Base-by-base conservation (phyloP, 2,329 filamentous ascomycete genomes). In the Biscogniauxia sp. region DNA sequence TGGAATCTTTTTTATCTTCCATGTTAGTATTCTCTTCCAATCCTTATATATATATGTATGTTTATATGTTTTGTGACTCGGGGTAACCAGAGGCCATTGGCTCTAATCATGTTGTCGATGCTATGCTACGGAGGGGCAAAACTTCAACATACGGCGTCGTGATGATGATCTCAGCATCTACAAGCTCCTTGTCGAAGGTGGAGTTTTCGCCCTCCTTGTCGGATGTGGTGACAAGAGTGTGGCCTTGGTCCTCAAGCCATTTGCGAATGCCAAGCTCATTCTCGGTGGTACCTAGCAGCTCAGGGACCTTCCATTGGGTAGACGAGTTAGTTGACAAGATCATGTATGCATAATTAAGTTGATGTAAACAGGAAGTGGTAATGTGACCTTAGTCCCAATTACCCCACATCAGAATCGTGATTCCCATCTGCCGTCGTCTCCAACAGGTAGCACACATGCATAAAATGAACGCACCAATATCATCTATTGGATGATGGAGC, bases 161-260 rank as follows among this genome's bases (percentile, higher is more conserved):
- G 80, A 99, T 98, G 85, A 99, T 98, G 79, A 99, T 84, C 80
- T 99, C 95, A 64, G 95, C 93, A 75, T 98, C 95, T 64, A 95
- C 93, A 58, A 99, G 87, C 82, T 99, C 92, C 82, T 93, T 86
- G 80, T 98, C 95, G 66, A 99, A 98, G 69, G 85, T 90, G 63
- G 94, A 98, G 84, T 90, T 86, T 81, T 92, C 90, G 68, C 92
- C 90, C 72, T 99, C 95, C 84, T 99, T 99, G 84, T 97, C 92
- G 53, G 93, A 97, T 67, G 95, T 99, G 72, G 95, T 99, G 70
- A 99, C 86, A 64, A 99, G 87, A 66, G 92, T 96, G 87, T 99
- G 95, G 73, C 95, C 95, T 78, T 96, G 89, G 64, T 94, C 91
- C 84, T 98, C 95, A 70, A 99, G 89, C 94, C 95, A 99, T 81